Evolutionary conservation across 2,329 filamentous ascomycete genomes (phyloP).

Genomic region (Clarireedia hainanense): DNA sequence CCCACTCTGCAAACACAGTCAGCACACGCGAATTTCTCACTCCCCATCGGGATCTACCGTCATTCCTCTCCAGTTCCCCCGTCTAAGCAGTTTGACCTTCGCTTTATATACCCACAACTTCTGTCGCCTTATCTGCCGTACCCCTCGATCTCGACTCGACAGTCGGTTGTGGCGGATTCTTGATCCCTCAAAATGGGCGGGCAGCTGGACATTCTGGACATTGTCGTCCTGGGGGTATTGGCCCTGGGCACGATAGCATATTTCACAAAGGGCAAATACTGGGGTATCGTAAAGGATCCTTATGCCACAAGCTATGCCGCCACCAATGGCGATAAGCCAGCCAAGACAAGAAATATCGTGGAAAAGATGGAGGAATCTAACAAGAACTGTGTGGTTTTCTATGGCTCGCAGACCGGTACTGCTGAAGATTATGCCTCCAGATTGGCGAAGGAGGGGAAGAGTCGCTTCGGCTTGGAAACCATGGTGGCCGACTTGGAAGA

Average conservation of each 20-base stretch:
- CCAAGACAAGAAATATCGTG: constrained; percentile 83
- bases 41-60: background rate
- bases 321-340: constrained; percentile 63
- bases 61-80: constrained; percentile 17
- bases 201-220: constrained; percentile 92
- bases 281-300: constrained; percentile 81
- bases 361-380: constrained; percentile 92
- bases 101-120: background rate
- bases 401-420: constrained; percentile 95
- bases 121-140: background rate
- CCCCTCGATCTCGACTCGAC: background rate
- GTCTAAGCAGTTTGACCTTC: background rate
- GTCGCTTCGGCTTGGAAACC: constrained; percentile 89
- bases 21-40: background rate
- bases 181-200: constrained; percentile 49
- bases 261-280: constrained; percentile 95
- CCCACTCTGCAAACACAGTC: background rate
- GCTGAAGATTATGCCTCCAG: constrained; percentile 97
- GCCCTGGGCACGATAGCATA: constrained; percentile 85
- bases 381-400: constrained; percentile 98
- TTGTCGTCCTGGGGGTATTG: constrained; percentile 80
- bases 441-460: constrained; percentile 94
- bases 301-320: constrained; percentile 70
- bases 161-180: background rate
- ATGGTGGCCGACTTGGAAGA: constrained; percentile 98